Base-by-base conservation (phyloP, 805 yeast genomes). In the Cyberlindnera americana region DNA sequence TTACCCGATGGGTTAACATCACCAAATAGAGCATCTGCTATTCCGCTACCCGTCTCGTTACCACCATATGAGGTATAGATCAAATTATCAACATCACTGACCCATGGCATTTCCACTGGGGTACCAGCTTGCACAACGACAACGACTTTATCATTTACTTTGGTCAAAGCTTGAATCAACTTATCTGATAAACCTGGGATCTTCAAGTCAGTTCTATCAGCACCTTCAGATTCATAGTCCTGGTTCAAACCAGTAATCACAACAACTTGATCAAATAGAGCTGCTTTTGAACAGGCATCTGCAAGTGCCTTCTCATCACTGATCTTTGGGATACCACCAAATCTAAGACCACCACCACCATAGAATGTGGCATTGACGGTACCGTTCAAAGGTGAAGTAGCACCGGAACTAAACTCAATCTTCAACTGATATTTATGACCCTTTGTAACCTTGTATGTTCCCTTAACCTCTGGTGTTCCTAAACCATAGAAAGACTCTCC, bases 191-290 rank as follows among this genome's bases (percentile, higher is more conserved):
- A 47, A 12, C 72, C 70, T 19, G 84, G 84, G 19, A 77, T 61
- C 32, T 67, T 67, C 74, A 79, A 63, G 51, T 64, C 46, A 4
- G 56, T 52, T 51, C 83, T 63, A 54, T 78, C 85, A 47, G 63
- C 69, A 28, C 83, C 81, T 56, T 79, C 84, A 19, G 75, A 61
- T 55, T 79, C 84, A 71, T 75, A 77, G 29, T 76, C 81, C 21
- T 60, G 60, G 46, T 72, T 68, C 42, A 75, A 62, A 24, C 85
- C 84, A 38, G 73, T 61, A 38, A 67, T 57, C 33, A 78, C 49
- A 15, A 78, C 56, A 16, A 75, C 81, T 53, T 75, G 75, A 46
- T 78, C 83, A 17, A 59, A 73, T 1, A 46, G 19, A 43, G 62
- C 60, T 15, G 83, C 82, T 32, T 66, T 41, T 7, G 59, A 65